Conservation (phyloP, 2,329 filamentous ascomycete genomes). For the Cercospora beticola region DNA sequence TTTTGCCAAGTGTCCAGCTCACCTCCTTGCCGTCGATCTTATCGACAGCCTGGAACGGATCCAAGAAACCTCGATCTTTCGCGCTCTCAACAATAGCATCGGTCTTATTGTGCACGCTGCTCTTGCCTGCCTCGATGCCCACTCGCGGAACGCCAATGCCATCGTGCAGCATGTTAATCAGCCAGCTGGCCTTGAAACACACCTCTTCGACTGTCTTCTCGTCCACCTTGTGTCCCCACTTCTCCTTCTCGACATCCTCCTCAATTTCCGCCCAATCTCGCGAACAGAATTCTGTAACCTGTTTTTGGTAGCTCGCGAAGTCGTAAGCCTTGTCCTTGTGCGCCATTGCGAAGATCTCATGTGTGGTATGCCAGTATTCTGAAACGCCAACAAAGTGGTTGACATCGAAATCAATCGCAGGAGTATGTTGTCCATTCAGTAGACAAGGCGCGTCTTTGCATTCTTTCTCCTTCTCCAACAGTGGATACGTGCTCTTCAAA, state of each 20-base stretch:
- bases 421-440: conserved; percentile 86
- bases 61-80: conserved; percentile 69
- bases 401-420: conserved; percentile 92
- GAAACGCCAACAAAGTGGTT: conserved; percentile 98
- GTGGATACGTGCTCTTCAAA: conserved; percentile 73
- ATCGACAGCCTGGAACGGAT: conserved; percentile 89
- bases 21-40: conserved; percentile 90
- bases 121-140: conserved; percentile 62
- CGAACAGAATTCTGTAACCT: conserved; percentile 81
- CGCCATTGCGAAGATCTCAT: conserved; percentile 81
- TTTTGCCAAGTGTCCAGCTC: conserved; percentile 96
- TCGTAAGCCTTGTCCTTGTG: conserved; percentile 81
- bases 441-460: conserved; percentile 84
- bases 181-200: conserved; percentile 97
- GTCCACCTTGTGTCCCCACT: conserved; percentile 74
- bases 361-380: conserved; percentile 98
- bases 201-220: conserved; percentile 75
- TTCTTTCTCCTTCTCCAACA: conserved; percentile 84
- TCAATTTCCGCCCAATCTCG: conserved; percentile 78
- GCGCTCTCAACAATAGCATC: conserved; percentile 66
- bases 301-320: conserved; percentile 81
- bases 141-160: conserved; percentile 90
- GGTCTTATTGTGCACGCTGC: conserved; percentile 65
- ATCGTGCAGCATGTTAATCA: conserved; percentile 94
- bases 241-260: conserved; percentile 60